Base-by-base conservation (phyloP, 805 yeast genomes). In the Starmerella floricola region DNA sequence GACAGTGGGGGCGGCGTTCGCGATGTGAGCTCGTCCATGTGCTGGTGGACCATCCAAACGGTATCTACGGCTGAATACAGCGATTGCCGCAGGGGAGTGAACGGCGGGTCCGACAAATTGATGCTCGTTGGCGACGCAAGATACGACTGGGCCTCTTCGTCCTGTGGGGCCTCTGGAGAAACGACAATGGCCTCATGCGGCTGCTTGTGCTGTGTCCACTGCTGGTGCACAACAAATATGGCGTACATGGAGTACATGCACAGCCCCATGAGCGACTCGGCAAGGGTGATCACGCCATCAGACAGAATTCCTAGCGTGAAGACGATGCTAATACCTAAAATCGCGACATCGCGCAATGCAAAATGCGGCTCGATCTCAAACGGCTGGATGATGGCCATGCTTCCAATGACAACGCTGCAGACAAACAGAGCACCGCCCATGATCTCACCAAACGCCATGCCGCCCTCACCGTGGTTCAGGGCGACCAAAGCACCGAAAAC, bases 341-440 rank as follows among this genome's bases (percentile, higher is more conserved):
- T 72, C 0, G 60, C 49, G 0, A 74, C 51, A 57, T 88, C 96
- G 46, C 79, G 65, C 5, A 76, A 31, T 54, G 85, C 82, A 8
- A 33, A 30, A 18, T 30, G 27, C 31, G 49, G 46, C 21, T 56
- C 54, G 17, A 84, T 80, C 40, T 70, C 61, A 47, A 78, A 76
- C 0, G 94, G 87, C 29, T 71, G 67, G 1, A 77, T 58, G 0
- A 86, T 58, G 0, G 83, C 79, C 73, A 88, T 80, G 0, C 75
- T 59, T 0, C 97, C 97, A 19, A 83, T 67, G 0, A 88, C 82
- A 11, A 84, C 79, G 1, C 88, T 75, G 2, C 81, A 69, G 15
- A 87, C 74, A 55, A 91, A 86, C 34, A 81, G 73, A 0, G 93
- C 82, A 2, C 95, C 91, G 1, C 98, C 97, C 26, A 86, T 62